These are phyloP conservation scores for Guadua angustifolia DNA, from an alignment of 176 grass and related monocot species.

Conservation along the genomic window DNA sequence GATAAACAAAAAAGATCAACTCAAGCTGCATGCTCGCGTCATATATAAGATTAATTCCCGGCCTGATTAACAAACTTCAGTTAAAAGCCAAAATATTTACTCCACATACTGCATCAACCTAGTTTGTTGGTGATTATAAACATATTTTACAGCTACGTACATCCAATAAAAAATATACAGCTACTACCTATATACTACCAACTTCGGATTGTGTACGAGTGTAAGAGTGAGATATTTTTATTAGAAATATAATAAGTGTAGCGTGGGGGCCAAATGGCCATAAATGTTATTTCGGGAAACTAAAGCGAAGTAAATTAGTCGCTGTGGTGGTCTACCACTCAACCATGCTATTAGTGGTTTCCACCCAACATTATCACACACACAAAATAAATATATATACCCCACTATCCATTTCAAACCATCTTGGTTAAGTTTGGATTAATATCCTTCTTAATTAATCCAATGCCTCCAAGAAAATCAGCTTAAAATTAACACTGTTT, in stretches of 20 bases:
- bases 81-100: background rate
- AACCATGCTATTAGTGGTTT: slow-evolving; percentile 46
- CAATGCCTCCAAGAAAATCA: background rate
- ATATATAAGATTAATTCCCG: background rate
- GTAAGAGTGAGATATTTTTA: no score
- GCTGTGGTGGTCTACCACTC: slow-evolving; percentile 27
- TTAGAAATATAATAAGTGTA: background rate
- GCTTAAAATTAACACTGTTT: background rate
- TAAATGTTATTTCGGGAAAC: slow-evolving; percentile 23
- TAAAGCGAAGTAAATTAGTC: slow-evolving; percentile 24
- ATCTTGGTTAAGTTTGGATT: background rate
- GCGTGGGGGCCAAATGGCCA: slow-evolving; percentile 7
- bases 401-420: slow-evolving; percentile 32
- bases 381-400: slow-evolving; percentile 26
- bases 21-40: slow-evolving; percentile 26
- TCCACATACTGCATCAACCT: slow-evolving; percentile 18
- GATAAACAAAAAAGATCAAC: slow-evolving; percentile 32
- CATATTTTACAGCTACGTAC: no score
- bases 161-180: background rate
- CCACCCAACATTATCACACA: slow-evolving; percentile 34
- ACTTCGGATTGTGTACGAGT: no score
- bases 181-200: no score
- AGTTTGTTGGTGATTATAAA: background rate
- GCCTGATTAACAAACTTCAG: background rate
- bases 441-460: no score